Evolutionary conservation across 164 flowering plant genomes (phyloP), one percentile per base, ranked within the genome.

Genomic region (Macadamia tetraphylla): DNA sequence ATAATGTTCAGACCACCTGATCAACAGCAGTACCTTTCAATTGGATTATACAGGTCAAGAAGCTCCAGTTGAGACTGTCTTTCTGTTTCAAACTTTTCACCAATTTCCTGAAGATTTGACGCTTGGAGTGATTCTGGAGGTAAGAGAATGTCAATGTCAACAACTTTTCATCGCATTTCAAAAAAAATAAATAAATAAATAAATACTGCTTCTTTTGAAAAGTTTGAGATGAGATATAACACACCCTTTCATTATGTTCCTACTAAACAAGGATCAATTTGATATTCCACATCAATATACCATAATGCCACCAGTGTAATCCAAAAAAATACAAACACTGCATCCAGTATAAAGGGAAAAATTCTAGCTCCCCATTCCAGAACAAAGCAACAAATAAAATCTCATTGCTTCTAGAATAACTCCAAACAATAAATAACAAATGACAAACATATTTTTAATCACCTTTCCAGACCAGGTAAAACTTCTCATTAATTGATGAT

Each of bases 401-500:
- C 40, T 35, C 40, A 35, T 35, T 35, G 40, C 40, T 35, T 35
- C 40, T 35, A 58, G 29, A 29, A 58, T 29, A 32, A 1, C 1
- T 11, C 43, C 49, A 62, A 43, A 3, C 13, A 44, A 64, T 35
- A 48, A 30, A 14, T 53, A 53, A 7, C 49, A 53, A 17, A 29
- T 8, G 32, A 35, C 42, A 29, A 17, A 14, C 2, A 42, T 35
- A 12, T 18, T 56, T 23, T 10, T 13, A 49, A 60, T 73, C 67
- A 88, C 90, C 90, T 88, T 81, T 88, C 88, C 90, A 88, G 65
- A 55, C 51, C 59, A 62, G 79, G 66, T 81, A 78, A 62, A 52
- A 64, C 52, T 70, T 71, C 71, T 80, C 81, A 67, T 85, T 84
- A 44, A 86, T 67, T 58, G 86, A 81, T 29, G 90, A 79, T 71